Conservation (phyloP, 176 grass and related monocot species). For the Olyra latifolia region DNA sequence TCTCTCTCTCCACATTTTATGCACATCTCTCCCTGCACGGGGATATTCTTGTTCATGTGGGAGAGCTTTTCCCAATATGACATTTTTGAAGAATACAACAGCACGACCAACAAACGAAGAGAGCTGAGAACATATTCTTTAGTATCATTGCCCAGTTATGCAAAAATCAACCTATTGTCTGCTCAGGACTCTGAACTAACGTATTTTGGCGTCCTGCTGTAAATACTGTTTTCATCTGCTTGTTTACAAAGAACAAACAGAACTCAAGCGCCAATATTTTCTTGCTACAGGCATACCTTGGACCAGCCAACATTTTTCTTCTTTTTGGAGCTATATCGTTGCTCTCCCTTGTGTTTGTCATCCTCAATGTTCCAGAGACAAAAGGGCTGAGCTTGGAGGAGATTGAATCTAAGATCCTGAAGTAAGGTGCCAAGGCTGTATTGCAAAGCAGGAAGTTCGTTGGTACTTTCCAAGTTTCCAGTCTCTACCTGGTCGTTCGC, state of each 20-base stretch:
- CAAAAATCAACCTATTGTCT: neutral
- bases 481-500: neutral
- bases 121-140: neutral
- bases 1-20: no score
- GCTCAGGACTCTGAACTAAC: neutral
- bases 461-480: neutral
- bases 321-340: slow-evolving; percentile 83
- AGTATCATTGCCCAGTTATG: neutral
- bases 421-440: slow-evolving; percentile 33
- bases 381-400: slow-evolving; percentile 98
- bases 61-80: no score
- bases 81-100: no score
- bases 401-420: slow-evolving; percentile 86
- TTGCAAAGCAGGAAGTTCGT: neutral
- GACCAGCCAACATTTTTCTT: slow-evolving; percentile 85
- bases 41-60: no score
- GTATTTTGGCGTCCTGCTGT: neutral
- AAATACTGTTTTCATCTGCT: neutral
- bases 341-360: slow-evolving; percentile 70
- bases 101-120: neutral
- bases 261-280: neutral
- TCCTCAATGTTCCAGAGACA: slow-evolving; percentile 83
- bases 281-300: slow-evolving; percentile 61
- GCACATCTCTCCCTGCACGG: no score
- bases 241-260: neutral